Percentiles rank a stretch among this genome's conserved stretches.
phyloP scores from a whole-genome alignment of 1,284 basidiomycete genomes.

The Sporisorium iseilematis-ciliati region DNA sequence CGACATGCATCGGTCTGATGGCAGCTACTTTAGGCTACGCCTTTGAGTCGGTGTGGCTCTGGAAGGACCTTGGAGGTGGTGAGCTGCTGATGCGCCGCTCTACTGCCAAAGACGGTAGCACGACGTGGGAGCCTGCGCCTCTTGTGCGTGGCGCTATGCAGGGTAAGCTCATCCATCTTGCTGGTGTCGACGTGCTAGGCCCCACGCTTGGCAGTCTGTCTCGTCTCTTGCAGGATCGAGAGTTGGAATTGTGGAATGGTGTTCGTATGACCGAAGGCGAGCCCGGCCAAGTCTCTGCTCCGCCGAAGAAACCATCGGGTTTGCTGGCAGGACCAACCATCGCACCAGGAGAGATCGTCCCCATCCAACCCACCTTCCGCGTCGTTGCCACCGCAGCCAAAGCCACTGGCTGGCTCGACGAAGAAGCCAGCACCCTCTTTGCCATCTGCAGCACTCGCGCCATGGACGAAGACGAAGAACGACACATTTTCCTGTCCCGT shows the following conservation, averaged over 20 bases:
- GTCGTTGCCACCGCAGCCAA: constrained; percentile 68
- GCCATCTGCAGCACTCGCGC: constrained; percentile 65
- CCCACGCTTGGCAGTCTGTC: constrained; percentile 66
- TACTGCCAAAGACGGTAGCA: constrained; percentile 64
- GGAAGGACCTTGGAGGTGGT: constrained; percentile 69
- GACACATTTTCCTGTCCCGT: constrained; percentile 51
- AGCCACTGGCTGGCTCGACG: constrained; percentile 68
- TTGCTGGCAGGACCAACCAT: constrained; percentile 9
- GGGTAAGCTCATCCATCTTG: constrained; percentile 70
- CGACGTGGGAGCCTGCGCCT: constrained; percentile 67
- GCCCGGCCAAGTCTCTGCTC: not conserved
- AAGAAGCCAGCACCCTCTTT: constrained; percentile 68
- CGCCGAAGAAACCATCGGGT: not conserved
- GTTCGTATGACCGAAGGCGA: constrained; percentile 51
- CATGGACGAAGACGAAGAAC: constrained; percentile 69
- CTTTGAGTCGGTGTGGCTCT: constrained; percentile 69
- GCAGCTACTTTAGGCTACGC: constrained; percentile 69
- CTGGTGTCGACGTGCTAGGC: constrained; percentile 70
- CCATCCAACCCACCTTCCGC: constrained; percentile 63
- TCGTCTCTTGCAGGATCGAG: constrained; percentile 65
- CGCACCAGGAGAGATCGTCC: constrained; percentile 30
- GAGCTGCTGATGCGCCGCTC: constrained; percentile 69
- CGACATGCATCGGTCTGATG: constrained; percentile 68
- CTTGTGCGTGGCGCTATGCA: constrained; percentile 65
- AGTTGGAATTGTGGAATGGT: constrained; percentile 67